Evolutionary conservation across 257 asterid species (phyloP).

Genomic region (Ilex aquifolium): DNA sequence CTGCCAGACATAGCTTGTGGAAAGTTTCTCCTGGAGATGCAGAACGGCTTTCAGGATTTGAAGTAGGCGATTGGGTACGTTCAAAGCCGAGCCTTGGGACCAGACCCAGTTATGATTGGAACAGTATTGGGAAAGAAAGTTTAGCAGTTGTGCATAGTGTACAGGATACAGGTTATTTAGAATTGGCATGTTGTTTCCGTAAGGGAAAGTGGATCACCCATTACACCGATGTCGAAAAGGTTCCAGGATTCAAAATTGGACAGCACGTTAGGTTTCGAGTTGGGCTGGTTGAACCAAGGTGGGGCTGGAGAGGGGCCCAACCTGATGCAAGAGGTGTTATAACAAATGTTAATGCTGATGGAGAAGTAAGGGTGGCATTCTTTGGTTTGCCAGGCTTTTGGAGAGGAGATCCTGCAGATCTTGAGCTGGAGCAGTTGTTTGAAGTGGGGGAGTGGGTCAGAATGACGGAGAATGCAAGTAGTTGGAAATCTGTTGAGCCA

Average conservation of each 20-base stretch:
- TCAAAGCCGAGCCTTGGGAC: conserved; percentile 82
- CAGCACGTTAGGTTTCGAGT: conserved; percentile 73
- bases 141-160: conserved; percentile 87
- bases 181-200: conserved; percentile 90
- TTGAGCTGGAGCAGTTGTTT: conserved; percentile 57
- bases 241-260: conserved; percentile 71
- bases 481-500: conserved; percentile 72
- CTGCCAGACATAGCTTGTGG: conserved; percentile 80
- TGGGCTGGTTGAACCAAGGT: conserved; percentile 81
- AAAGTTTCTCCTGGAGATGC: conserved; percentile 98
- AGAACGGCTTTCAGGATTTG: conserved; percentile 84
- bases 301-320: conserved; percentile 97
- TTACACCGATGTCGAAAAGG: conserved; percentile 84
- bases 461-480: conserved; percentile 38
- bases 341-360: conserved; percentile 67
- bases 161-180: conserved; percentile 86
- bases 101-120: conserved; percentile 99
- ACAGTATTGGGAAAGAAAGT: conserved; percentile 81
- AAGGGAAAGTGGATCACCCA: conserved; percentile 76
- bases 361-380: conserved; percentile 78
- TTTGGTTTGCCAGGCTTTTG: conserved; percentile 72
- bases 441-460: conserved; percentile 94
- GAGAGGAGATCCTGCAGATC: conserved; percentile 95
- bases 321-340: conserved; percentile 70
- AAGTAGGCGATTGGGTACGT: conserved; percentile 99